Evolutionary conservation across 108 stramenopile species (phyloP).

Genomic region (Aureococcus anophagefferens): DNA sequence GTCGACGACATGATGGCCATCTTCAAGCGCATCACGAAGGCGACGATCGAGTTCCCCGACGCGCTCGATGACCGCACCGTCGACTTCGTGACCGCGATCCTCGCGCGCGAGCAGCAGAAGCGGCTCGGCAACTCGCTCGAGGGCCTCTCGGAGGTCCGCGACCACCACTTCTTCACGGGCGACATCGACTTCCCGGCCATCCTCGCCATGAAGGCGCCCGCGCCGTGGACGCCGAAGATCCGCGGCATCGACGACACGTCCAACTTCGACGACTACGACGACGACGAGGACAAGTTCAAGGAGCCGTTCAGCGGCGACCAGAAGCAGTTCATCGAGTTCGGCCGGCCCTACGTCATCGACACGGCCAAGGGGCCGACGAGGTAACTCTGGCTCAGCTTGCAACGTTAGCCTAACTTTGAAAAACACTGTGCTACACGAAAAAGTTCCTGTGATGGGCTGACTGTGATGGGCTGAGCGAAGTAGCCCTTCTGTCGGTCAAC

Average conservation of each 20-base stretch:
- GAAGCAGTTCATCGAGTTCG: no score
- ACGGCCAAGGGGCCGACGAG: no score
- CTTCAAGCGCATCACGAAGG: slow-evolving; percentile 90
- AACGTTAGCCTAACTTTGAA: no score
- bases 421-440: no score
- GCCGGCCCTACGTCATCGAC: no score
- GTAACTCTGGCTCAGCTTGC: no score
- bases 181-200: slow-evolving; percentile 28
- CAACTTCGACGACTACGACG: slow-evolving; percentile 40
- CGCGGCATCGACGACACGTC: slow-evolving; percentile 33
- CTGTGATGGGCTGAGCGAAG: no score
- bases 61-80: slow-evolving; percentile 45
- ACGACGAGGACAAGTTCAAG: no score
- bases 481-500: no score
- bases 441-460: no score
- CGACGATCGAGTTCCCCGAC: slow-evolving; percentile 79
- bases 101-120: slow-evolving; percentile 25
- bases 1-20: slow-evolving; percentile 86
- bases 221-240: slow-evolving; percentile 45
- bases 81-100: slow-evolving; percentile 28
- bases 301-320: no score
- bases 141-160: slow-evolving; percentile 32
- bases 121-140: slow-evolving; percentile 35
- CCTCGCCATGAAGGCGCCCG: slow-evolving; percentile 19
- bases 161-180: slow-evolving; percentile 34